Conservation (phyloP, 148 eudicot genomes). For the Silene conica region DNA sequence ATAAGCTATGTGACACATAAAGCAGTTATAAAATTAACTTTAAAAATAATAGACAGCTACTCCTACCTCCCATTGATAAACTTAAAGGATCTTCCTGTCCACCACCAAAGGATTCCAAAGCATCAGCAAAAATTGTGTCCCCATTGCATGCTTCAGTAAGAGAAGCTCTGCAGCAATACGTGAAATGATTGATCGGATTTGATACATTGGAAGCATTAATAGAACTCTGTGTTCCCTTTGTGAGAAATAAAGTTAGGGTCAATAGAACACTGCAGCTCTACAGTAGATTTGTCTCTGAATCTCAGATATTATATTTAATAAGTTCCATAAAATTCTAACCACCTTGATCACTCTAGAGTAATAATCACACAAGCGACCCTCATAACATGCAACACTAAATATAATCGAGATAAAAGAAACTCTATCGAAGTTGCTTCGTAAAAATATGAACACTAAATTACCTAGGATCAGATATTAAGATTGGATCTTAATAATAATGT, state of each 20-base stretch:
- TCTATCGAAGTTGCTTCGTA: neutral
- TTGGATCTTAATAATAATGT: neutral
- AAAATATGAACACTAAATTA: neutral
- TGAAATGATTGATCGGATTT: slow-evolving; percentile 1
- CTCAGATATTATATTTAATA: neutral
- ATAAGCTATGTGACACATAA: neutral
- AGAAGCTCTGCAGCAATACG: slow-evolving; percentile 46
- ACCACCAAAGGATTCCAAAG: slow-evolving; percentile 82
- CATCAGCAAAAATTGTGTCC: slow-evolving; percentile 66
- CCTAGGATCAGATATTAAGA: neutral
- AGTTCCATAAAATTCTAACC: neutral
- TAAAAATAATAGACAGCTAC: neutral
- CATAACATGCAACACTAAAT: neutral
- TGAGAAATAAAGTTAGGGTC: neutral
- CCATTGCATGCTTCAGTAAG: slow-evolving; percentile 77
- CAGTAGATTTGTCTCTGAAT: neutral
- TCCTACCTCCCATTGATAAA: slow-evolving; percentile 86
- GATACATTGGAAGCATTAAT: neutral
- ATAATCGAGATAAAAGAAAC: neutral
- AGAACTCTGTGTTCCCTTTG: neutral
- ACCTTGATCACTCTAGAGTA: slow-evolving; percentile 1
- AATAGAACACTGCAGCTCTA: neutral
- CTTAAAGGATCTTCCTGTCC: slow-evolving; percentile 92
- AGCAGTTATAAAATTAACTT: neutral
- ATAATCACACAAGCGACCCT: neutral